A percentile compares a stretch with the other conserved stretches of the same genome.
Conservation (phyloP, 2,329 filamentous ascomycete species). For the Diplocarpon rosae region DNA sequence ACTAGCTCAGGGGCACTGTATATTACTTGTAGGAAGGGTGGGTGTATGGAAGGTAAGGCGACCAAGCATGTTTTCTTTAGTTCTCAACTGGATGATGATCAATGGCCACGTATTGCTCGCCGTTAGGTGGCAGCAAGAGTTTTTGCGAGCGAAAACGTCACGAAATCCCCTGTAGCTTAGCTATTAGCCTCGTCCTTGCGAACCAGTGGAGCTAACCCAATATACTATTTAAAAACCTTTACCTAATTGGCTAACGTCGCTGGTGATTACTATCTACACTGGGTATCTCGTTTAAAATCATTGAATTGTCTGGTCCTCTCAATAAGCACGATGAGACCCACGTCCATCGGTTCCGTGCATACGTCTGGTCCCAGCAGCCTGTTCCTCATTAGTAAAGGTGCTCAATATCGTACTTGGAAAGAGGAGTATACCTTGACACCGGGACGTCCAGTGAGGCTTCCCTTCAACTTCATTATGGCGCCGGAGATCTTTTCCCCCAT, state of each 20-base stretch:
- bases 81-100: too few relatives aligned
- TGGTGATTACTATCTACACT: not conserved
- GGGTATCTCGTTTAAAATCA: slow-evolving; percentile 11
- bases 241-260: not conserved
- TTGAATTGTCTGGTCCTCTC: not conserved
- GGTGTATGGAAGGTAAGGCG: too few relatives aligned
- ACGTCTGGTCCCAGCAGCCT: slow-evolving; percentile 62
- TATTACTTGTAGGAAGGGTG: too few relatives aligned
- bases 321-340: slow-evolving; percentile 33
- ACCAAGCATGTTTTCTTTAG: too few relatives aligned
- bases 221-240: too few relatives aligned
- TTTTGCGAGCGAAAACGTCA: too few relatives aligned
- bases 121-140: too few relatives aligned
- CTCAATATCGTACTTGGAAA: not conserved
- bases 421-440: slow-evolving; percentile 52
- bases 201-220: too few relatives aligned
- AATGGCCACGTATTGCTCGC: too few relatives aligned
- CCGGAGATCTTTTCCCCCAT: slow-evolving; percentile 71
- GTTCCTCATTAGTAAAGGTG: not conserved
- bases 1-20: too few relatives aligned
- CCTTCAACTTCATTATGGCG: slow-evolving; percentile 62
- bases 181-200: too few relatives aligned
- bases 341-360: slow-evolving; percentile 68
- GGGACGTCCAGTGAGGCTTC: slow-evolving; percentile 55
- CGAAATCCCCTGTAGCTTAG: too few relatives aligned